These are phyloP conservation scores for Xylaria arbuscula DNA, from an alignment of 2,329 filamentous ascomycete species.

Conservation along the genomic window DNA sequence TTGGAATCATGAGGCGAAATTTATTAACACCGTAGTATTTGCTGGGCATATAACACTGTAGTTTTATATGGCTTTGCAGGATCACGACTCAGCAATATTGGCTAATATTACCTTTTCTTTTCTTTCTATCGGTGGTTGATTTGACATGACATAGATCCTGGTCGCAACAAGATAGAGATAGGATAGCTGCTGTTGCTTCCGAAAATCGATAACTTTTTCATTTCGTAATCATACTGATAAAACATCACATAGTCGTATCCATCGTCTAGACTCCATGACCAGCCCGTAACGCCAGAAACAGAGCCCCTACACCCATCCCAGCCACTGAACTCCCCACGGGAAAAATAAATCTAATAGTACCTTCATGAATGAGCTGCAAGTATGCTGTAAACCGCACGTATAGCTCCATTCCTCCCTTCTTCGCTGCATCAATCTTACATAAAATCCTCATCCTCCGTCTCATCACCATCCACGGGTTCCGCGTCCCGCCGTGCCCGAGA, in stretches of 20 bases:
- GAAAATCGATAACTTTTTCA: slow-evolving; percentile 16
- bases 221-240: not conserved
- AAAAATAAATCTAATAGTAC: not conserved
- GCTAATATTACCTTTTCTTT: not conserved
- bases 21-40: not conserved
- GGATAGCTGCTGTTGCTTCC: not conserved
- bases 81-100: not conserved
- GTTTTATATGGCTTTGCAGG: not conserved
- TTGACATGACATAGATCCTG: not conserved
- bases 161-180: not conserved
- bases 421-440: slow-evolving; percentile 36
- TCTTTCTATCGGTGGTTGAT: not conserved
- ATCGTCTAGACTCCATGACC: not conserved
- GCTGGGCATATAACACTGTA: not conserved
- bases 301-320: not conserved
- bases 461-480: slow-evolving; percentile 43
- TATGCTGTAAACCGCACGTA: not conserved
- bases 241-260: not conserved
- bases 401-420: not conserved
- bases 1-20: slow-evolving; percentile 5
- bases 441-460: slow-evolving; percentile 50
- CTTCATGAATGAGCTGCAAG: not conserved
- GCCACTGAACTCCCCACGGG: not conserved
- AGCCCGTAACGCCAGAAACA: slow-evolving; percentile 20
- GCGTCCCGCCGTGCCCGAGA: slow-evolving; percentile 31